phyloP scores from a whole-genome alignment of 2,329 filamentous ascomycete genomes.

The Knoxdaviesia proteae region DNA sequence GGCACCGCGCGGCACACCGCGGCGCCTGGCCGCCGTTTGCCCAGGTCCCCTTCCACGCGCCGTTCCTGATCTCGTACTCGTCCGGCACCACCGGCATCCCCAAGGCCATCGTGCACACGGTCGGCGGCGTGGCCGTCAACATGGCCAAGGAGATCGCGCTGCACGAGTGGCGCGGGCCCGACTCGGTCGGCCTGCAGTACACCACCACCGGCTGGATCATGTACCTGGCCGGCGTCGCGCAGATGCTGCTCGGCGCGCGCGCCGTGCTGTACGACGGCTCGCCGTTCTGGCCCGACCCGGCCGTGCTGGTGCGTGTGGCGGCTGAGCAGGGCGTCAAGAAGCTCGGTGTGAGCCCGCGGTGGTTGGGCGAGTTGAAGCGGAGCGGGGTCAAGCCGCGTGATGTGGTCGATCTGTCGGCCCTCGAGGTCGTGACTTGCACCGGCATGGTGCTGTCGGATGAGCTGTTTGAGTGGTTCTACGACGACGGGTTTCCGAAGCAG shows the following conservation, averaged over 20 bases:
- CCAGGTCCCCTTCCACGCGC: conserved; percentile 48
- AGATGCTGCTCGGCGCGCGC: conserved; percentile 37
- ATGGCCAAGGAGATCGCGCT: conserved; percentile 35
- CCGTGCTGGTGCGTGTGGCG: conserved; percentile 39
- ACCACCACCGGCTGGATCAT: conserved; percentile 75
- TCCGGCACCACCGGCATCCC: conserved; percentile 67
- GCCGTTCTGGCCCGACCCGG: conserved; percentile 51
- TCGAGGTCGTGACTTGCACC: conserved; percentile 46
- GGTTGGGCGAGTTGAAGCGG: conserved; percentile 53
- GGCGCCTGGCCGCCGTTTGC: conserved; percentile 7
- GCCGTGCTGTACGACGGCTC: conserved; percentile 65
- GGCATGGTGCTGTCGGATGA: conserved; percentile 66
- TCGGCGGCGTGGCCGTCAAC: conserved; percentile 39
- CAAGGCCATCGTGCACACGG: conserved; percentile 69
- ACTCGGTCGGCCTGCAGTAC: conserved; percentile 29
- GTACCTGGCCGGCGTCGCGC: conserved; percentile 44
- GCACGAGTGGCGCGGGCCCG: conserved; percentile 20
- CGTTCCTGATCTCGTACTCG: conserved; percentile 59
- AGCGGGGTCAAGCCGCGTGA: conserved; percentile 38
- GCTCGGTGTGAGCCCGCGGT: conserved; percentile 57
- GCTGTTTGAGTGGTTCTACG: conserved; percentile 62
- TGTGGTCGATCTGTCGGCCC: conserved; percentile 37
- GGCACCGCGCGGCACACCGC: too few species aligned
- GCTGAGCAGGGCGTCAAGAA: conserved; percentile 46
- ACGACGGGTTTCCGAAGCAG: conserved; percentile 43